These are phyloP conservation scores for Smithsoniella earleae DNA, from an alignment of 163 green algal genomes.

Conservation along the genomic window DNA sequence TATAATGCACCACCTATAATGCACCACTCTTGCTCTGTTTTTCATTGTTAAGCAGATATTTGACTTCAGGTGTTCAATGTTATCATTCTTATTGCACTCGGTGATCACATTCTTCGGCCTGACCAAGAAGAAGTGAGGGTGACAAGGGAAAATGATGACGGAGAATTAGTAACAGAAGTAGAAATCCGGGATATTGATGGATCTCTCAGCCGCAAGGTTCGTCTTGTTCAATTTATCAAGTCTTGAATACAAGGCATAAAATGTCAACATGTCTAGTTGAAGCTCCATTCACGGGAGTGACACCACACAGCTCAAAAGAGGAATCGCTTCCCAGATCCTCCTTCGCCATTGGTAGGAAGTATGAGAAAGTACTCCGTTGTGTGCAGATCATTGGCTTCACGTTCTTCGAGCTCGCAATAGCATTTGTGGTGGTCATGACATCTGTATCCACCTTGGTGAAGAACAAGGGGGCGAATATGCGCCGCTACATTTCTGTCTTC, in stretches of 20 bases:
- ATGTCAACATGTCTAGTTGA: too few species aligned
- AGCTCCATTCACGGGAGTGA: too few species aligned
- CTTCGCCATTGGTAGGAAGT: background rate
- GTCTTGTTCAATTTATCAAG: too few species aligned
- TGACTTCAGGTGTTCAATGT: constrained; percentile 33
- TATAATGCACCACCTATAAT: too few species aligned
- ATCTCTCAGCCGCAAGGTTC: constrained; percentile 20
- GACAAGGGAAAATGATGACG: too few species aligned
- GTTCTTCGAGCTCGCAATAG: constrained; percentile 10
- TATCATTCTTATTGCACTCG: constrained; percentile 44
- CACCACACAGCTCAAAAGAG: too few species aligned
- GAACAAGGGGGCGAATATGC: constrained; percentile 1
- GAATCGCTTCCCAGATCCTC: too few species aligned
- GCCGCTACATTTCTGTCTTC: constrained; percentile 24
- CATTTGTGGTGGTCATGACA: background rate
- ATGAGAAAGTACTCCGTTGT: too few species aligned
- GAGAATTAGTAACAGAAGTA: background rate
- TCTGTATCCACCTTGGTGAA: background rate
- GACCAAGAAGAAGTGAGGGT: too few species aligned
- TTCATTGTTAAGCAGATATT: too few species aligned
- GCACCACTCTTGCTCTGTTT: too few species aligned
- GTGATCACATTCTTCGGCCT: constrained; percentile 37
- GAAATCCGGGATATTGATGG: background rate
- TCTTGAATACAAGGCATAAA: too few species aligned
- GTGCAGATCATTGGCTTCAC: constrained; percentile 5